Conservation (phyloP, 768 basidiomycete genomes). For the Pisolithus orientalis region DNA sequence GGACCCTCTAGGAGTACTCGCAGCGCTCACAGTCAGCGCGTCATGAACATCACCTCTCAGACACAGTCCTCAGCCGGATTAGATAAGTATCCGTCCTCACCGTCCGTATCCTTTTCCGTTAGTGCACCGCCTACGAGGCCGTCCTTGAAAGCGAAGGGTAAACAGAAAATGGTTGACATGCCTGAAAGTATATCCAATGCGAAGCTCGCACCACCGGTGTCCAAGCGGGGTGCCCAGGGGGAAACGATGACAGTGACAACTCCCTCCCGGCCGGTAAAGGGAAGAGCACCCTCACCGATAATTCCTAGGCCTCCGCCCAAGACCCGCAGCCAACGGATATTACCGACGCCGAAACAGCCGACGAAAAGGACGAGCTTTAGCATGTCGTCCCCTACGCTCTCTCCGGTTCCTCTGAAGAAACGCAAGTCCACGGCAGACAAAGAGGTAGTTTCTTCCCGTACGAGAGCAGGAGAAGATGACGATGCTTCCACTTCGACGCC, state of each 20-base stretch:
- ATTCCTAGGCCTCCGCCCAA: slow-evolving; percentile 2
- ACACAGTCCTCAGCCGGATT: slow-evolving; percentile 12
- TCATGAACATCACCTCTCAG: slow-evolving; percentile 35
- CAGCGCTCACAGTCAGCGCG: slow-evolving; percentile 48
- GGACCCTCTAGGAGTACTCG: slow-evolving; percentile 57
- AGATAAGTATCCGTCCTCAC: not conserved
- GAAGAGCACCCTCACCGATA: not conserved
- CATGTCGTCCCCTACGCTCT: slow-evolving; percentile 11
- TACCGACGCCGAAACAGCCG: not conserved
- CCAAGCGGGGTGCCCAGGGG: slow-evolving; percentile 2
- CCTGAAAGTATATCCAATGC: not conserved
- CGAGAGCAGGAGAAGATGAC: slow-evolving; percentile 17
- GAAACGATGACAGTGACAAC: not conserved
- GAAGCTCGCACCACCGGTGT: not conserved
- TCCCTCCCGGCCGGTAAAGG: slow-evolving; percentile 6
- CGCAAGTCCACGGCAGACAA: slow-evolving; percentile 15
- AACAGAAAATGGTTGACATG: slow-evolving; percentile 24
- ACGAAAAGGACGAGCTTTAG: slow-evolving; percentile 24
- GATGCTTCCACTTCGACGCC: not conserved
- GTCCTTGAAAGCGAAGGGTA: slow-evolving; percentile 27
- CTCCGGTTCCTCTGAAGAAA: slow-evolving; percentile 20
- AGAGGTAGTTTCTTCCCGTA: not conserved
- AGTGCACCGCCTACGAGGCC: not conserved
- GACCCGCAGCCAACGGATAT: slow-evolving; percentile 3
- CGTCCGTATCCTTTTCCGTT: not conserved